These are phyloP conservation scores for Karstenula rhodostoma DNA, from an alignment of 2,329 filamentous ascomycete species.

Conservation along the genomic window DNA sequence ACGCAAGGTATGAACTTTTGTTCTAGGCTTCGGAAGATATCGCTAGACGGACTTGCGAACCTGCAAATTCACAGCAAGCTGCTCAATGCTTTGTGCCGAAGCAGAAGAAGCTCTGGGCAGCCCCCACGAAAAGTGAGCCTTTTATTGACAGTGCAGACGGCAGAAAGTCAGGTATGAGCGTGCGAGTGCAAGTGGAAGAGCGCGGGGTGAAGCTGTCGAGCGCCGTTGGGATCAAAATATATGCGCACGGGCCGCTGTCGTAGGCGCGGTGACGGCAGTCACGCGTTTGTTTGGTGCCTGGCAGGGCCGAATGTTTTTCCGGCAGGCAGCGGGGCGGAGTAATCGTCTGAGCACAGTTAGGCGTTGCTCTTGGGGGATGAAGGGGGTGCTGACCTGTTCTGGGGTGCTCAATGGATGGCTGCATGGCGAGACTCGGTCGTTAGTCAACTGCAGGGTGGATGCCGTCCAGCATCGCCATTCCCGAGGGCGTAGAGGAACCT, in stretches of 20 bases:
- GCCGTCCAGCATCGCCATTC: slow-evolving; percentile 39
- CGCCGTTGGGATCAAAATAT: slow-evolving; percentile 12
- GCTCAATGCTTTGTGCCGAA: neutral
- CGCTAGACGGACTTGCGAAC: slow-evolving; percentile 7
- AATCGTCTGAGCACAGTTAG: slow-evolving; percentile 2
- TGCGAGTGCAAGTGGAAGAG: slow-evolving; percentile 4
- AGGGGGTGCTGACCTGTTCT: slow-evolving; percentile 1
- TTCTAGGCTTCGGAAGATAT: neutral
- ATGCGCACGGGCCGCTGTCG: slow-evolving; percentile 14
- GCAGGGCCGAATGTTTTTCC: slow-evolving; percentile 1
- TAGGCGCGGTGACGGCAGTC: slow-evolving; percentile 4
- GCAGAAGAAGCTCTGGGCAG: neutral
- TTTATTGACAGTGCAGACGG: too few relatives aligned
- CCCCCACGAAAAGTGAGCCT: neutral
- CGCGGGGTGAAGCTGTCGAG: slow-evolving; percentile 9
- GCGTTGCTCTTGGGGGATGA: neutral
- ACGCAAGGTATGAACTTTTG: neutral
- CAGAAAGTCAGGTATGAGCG: neutral
- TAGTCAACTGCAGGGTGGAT: slow-evolving; percentile 42
- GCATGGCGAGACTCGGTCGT: slow-evolving; percentile 25
- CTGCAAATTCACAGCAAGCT: neutral
- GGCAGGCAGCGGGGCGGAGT: neutral
- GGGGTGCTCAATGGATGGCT: slow-evolving; percentile 12
- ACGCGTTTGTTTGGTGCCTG: slow-evolving; percentile 13
- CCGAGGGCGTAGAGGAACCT: slow-evolving; percentile 39